These are phyloP conservation scores for Ceratocystis albifundus DNA, from an alignment of 2,329 filamentous ascomycete genomes.

Conservation along the genomic window DNA sequence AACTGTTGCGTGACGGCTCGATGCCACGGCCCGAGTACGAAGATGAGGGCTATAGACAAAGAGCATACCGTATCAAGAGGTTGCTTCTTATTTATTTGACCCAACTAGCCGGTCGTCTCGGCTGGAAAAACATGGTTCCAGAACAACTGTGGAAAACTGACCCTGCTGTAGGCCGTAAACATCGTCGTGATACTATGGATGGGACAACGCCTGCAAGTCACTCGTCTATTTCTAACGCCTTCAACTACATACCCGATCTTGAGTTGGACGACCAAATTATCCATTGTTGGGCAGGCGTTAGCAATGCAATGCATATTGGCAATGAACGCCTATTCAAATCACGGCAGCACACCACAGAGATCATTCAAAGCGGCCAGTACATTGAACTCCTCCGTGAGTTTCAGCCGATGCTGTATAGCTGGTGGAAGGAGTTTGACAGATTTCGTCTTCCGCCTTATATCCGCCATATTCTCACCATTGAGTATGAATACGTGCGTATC, in stretches of 20 bases:
- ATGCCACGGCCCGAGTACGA: slow-evolving; percentile 56
- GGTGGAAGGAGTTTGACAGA: slow-evolving; percentile 73
- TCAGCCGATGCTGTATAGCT: slow-evolving; percentile 63
- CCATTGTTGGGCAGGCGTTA: slow-evolving; percentile 90
- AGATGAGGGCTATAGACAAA: slow-evolving; percentile 63
- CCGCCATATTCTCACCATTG: slow-evolving; percentile 72
- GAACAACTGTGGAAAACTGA: slow-evolving; percentile 49
- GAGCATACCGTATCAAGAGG: slow-evolving; percentile 71
- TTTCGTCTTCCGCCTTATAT: slow-evolving; percentile 56
- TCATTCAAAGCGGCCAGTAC: slow-evolving; percentile 80
- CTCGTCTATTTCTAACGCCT: slow-evolving; percentile 45
- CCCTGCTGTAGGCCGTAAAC: slow-evolving; percentile 41
- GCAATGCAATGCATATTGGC: slow-evolving; percentile 79
- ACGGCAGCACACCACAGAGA: slow-evolving; percentile 72
- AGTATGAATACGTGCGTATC: slow-evolving; percentile 89
- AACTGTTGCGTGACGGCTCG: slow-evolving; percentile 48
- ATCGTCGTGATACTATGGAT: slow-evolving; percentile 37
- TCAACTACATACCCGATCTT: slow-evolving; percentile 56
- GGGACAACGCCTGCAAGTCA: slow-evolving; percentile 51
- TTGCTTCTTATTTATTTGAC: slow-evolving; percentile 83
- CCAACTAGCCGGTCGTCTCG: slow-evolving; percentile 83
- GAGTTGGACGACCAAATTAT: slow-evolving; percentile 59
- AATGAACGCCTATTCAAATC: slow-evolving; percentile 84
- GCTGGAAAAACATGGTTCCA: slow-evolving; percentile 88
- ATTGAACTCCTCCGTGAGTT: slow-evolving; percentile 70